Conservation (phyloP, 2,329 filamentous ascomycete species). For the Sclerotinia nivalis region DNA sequence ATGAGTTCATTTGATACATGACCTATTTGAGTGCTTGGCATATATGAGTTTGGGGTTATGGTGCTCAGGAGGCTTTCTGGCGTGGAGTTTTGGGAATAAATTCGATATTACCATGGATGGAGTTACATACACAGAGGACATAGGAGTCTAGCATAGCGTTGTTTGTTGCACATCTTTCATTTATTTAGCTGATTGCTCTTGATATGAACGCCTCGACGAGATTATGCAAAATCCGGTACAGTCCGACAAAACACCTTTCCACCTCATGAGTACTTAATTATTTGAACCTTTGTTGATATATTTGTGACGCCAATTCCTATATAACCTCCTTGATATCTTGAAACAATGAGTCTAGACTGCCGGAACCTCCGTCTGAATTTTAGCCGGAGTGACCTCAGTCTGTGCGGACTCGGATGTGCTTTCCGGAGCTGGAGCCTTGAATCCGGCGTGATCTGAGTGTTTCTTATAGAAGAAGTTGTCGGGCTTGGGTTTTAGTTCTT, state of each 20-base stretch:
- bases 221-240: conserved; percentile 28
- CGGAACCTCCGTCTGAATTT: conserved; percentile 29
- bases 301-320: conserved; percentile 13
- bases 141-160: conserved; percentile 2
- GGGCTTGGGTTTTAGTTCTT: conserved; percentile 69
- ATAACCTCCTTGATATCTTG: conserved; percentile 9
- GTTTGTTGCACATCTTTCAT: conserved; percentile 21
- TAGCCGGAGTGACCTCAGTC: conserved; percentile 29
- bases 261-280: conserved; percentile 19
- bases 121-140: neutral
- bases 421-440: conserved; percentile 57
- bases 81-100: conserved; percentile 4
- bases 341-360: conserved; percentile 24
- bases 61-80: conserved; percentile 3
- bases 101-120: neutral
- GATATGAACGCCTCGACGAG: conserved; percentile 23
- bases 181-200: conserved; percentile 15
- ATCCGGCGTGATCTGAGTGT: conserved; percentile 84
- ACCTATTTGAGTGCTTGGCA: neutral
- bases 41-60: conserved; percentile 1
- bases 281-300: conserved; percentile 11
- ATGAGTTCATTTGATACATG: neutral
- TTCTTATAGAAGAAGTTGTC: conserved; percentile 83
- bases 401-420: conserved; percentile 27
- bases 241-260: conserved; percentile 23